Base-by-base conservation (phyloP, 805 yeast genomes). In the Komagataella kurtzmanii region DNA sequence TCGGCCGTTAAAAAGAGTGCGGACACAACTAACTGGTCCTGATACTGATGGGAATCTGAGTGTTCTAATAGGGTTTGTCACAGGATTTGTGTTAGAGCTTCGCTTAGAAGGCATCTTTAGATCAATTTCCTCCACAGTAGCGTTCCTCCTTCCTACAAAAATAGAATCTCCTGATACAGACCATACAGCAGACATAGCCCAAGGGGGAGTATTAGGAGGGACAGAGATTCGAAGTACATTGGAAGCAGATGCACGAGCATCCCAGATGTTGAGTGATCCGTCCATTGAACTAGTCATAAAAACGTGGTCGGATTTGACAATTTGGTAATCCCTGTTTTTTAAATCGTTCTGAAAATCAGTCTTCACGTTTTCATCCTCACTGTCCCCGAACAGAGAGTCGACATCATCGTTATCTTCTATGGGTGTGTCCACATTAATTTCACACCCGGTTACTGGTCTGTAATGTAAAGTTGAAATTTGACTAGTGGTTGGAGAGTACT, bases 161-260 rank as follows among this genome's bases (percentile, higher is more conserved):
- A 89, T 73, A 46, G 69, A 73, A 52, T 86, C 82, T 8, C 99
- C 99, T 59, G 84, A 83, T 50, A 72, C 71, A 7, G 96, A 83
- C 97, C 98, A 91, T 52, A 86, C 79, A 0, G 96, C 79, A 6
- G 88, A 77, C 76, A 85, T 81, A 65, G 96, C 85, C 98, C 98
- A 93, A 0, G 98, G 98, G 0, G 98, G 96, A 0, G 84, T 76
- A 1, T 79, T 79, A 7, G 75, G 68, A 1, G 88, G 82, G 1
- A 82, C 75, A 0, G 76, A 61, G 24, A 66, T 56, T 17, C 55
- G 51, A 2, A 57, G 43, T 10, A 64, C 65, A 5, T 36, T 44
- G 24, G 57, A 50, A 3, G 54, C 47, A 0, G 55, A n/a, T 36
- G 40, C 47, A 53, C 99, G 74, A 3, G 75, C 67, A 64, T 93